Conservation (phyloP, 352 stramenopile genomes). For the Phytophthora cactorum region DNA sequence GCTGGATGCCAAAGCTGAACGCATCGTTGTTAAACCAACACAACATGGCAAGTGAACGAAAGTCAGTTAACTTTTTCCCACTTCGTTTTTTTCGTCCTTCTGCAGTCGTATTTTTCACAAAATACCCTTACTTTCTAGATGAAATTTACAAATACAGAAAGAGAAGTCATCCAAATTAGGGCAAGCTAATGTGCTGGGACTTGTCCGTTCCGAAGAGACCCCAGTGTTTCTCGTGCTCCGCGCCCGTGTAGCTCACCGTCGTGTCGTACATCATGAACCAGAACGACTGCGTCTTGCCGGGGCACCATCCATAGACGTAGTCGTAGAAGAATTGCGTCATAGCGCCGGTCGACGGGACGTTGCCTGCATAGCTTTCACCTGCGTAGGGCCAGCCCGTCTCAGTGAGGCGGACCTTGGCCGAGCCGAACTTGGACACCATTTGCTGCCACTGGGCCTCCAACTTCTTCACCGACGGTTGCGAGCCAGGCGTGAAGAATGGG, state of each 20-base stretch:
- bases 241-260: constrained; percentile 46
- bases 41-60: too few species aligned
- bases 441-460: constrained; percentile 52
- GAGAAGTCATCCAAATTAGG: constrained; percentile 4
- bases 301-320: constrained; percentile 41
- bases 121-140: too few species aligned
- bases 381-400: constrained; percentile 67
- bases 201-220: constrained; percentile 55
- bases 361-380: constrained; percentile 37
- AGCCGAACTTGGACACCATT: constrained; percentile 46
- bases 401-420: constrained; percentile 47
- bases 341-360: constrained; percentile 41
- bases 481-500: constrained; percentile 55
- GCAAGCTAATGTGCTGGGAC: constrained; percentile 46
- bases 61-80: too few species aligned
- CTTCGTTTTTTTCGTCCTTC: too few species aligned
- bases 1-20: too few species aligned
- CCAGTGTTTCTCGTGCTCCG: constrained; percentile 63
- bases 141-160: too few species aligned
- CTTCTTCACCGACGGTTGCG: constrained; percentile 47
- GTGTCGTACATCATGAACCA: constrained; percentile 75
- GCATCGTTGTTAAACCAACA: too few species aligned
- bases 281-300: constrained; percentile 40
- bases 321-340: constrained; percentile 53
- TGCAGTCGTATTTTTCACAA: too few species aligned